phyloP scores from a whole-genome alignment of 768 basidiomycete species.

The Suillus fuscotomentosus region DNA sequence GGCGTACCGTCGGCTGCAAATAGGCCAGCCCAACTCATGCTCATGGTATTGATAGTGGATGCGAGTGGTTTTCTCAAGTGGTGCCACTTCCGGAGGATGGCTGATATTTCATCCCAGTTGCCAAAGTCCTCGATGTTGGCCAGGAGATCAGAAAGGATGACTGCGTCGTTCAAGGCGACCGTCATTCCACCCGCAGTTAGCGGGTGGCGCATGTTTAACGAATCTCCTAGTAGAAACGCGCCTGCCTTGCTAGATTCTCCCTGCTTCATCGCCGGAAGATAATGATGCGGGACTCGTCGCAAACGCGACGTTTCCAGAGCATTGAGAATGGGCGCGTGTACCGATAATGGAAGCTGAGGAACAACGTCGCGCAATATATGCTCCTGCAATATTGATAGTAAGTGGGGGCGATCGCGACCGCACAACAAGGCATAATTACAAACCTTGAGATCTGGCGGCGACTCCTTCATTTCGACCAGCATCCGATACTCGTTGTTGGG shows the following conservation, averaged over 20 bases:
- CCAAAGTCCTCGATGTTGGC: slow-evolving; percentile 35
- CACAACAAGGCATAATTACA: background rate
- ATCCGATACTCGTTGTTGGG: slow-evolving; percentile 80
- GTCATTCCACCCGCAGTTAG: slow-evolving; percentile 96
- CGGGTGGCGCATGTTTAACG: slow-evolving; percentile 97
- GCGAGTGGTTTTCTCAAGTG: slow-evolving; percentile 79
- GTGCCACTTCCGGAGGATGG: slow-evolving; percentile 65
- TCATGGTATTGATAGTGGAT: slow-evolving; percentile 83
- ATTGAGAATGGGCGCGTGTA: slow-evolving; percentile 57
- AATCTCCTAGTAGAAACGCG: slow-evolving; percentile 80
- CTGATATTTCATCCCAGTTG: slow-evolving; percentile 47
- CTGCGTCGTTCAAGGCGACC: slow-evolving; percentile 81
- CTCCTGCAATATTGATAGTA: slow-evolving; percentile 30
- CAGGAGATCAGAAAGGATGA: slow-evolving; percentile 62
- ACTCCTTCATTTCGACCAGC: slow-evolving; percentile 79
- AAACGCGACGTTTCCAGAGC: slow-evolving; percentile 73
- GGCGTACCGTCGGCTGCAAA: slow-evolving; percentile 84
- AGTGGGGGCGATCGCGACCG: slow-evolving; percentile 4
- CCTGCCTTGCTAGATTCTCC: slow-evolving; percentile 50
- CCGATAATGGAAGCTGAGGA: slow-evolving; percentile 68
- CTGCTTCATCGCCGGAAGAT: slow-evolving; percentile 76
- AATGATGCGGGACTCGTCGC: slow-evolving; percentile 87
- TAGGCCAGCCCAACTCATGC: slow-evolving; percentile 84
- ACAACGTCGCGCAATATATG: slow-evolving; percentile 67
- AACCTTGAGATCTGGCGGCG: slow-evolving; percentile 77